phyloP scores from a whole-genome alignment of 192 early-diverging fungal genomes.

The Coemansia sp. region DNA sequence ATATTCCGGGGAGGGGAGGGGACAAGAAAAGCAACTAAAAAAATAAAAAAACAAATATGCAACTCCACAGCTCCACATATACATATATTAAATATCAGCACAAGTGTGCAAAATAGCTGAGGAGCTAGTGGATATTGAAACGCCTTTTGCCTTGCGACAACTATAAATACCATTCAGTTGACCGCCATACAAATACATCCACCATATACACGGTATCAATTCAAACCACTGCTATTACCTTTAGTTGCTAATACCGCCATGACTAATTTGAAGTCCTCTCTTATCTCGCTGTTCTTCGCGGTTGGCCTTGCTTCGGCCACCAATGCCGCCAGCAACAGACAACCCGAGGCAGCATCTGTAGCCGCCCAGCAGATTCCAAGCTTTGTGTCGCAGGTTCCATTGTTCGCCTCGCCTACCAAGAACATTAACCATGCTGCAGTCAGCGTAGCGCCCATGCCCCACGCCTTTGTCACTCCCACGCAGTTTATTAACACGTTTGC shows the following conservation, averaged over 20 bases:
- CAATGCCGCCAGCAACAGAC: conserved; percentile 2
- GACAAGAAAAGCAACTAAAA: no score
- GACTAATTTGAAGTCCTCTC: conserved; percentile 29
- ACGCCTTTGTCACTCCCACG: conserved; percentile 14
- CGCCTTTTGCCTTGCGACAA: no score
- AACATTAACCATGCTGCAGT: neutral
- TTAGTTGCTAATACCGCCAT: neutral
- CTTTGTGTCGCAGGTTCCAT: neutral
- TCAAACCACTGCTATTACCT: neutral
- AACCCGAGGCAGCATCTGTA: neutral
- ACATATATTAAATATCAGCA: no score
- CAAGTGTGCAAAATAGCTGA: no score
- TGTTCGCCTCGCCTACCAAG: neutral
- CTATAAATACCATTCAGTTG: neutral
- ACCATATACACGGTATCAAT: neutral
- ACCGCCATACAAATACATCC: neutral
- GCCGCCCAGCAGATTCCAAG: neutral
- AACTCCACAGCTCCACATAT: no score
- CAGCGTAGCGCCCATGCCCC: neutral
- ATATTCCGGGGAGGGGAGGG: no score
- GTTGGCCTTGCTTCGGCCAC: conserved; percentile 28
- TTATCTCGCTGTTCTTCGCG: conserved; percentile 36
- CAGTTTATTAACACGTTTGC: conserved; percentile 10
- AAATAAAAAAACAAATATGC: no score
- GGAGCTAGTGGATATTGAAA: no score